Evolutionary conservation across 1,139 yeast genomes (phyloP), one percentile per base, ranked within the genome.

Genomic region (Debaryomycetaceae sp.): DNA sequence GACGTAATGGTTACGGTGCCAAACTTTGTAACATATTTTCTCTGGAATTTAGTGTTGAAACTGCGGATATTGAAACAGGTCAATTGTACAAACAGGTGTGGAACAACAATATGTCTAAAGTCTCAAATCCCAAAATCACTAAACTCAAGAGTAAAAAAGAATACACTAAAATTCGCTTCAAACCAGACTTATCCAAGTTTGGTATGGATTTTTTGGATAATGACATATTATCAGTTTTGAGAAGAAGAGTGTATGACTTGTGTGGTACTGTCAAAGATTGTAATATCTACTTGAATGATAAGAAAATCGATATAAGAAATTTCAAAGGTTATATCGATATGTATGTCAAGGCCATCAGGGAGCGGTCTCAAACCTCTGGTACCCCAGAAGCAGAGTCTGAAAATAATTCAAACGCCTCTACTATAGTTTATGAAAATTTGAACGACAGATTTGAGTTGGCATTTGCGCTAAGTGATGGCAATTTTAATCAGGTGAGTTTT

Each of bases 1-100:
- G 99, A 63, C 81, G 99, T 72, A 94, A 94, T 59, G 98, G 98
- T 49, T 94, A 81, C 59, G 99, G 99, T 64, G 98, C 99, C 36
- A 94, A 94, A 60, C 70, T 72, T 43, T 94, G 61, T 87, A 86
- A 94, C 65, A 87, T 94, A 52, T 88, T 88, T 58, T 89, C 97
- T 17, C 86, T 91, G 3, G 86, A 87, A 55, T 94, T 94, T 57
- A 77, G 73, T 14, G 75, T 94, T 31, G 97, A 91, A 59, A 94
- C 99, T 5, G 95, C 96, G 7, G 97, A 92, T 59, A 76, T 80
- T 44, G 69, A 64, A 36, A 70, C 73, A 8, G 82, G 77, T 34
- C 75, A 78, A 53, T 66, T 76, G 33, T 94, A 94, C 58, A 72
- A 73, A 32, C 98, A 94, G 62, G 75, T 78, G 3, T 94, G 98